Evolutionary conservation across 2,329 filamentous ascomycete species (phyloP).

Genomic region (Exophiala oligosperma): DNA sequence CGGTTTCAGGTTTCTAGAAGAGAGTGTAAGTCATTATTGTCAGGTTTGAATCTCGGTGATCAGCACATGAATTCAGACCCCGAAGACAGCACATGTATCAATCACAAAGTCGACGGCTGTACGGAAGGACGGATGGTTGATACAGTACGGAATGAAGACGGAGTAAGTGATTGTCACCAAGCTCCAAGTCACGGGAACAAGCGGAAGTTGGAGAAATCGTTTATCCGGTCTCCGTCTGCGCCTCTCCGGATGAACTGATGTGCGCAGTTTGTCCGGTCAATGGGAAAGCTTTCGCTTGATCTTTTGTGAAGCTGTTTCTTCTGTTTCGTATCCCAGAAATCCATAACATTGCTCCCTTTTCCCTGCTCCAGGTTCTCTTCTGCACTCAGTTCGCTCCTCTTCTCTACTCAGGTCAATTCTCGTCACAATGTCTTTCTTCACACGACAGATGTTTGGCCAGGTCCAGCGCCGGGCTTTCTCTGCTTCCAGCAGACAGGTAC

Average conservation of each 20-base stretch:
- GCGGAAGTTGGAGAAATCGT: background rate
- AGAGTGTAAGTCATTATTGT: too few relatives aligned
- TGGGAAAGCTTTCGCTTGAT: background rate
- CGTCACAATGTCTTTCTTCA: slow-evolving; percentile 28
- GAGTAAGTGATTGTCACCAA: background rate
- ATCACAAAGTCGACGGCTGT: background rate
- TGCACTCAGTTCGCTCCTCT: background rate
- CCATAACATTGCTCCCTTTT: background rate
- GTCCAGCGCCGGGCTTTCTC: slow-evolving; percentile 80
- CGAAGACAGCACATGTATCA: background rate
- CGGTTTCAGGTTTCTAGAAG: too few relatives aligned
- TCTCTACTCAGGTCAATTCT: background rate
- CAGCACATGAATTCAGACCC: background rate
- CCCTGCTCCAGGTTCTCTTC: background rate
- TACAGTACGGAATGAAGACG: background rate
- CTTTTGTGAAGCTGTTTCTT: background rate
- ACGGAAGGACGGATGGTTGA: background rate
- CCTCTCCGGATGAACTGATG: background rate
- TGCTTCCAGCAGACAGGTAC: slow-evolving; percentile 73
- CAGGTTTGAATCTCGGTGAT: background rate
- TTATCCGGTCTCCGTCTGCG: too few relatives aligned
- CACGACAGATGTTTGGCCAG: slow-evolving; percentile 41
- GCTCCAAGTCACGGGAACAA: background rate
- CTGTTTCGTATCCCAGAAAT: background rate
- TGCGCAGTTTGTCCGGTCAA: background rate